Evolutionary conservation across 2,329 filamentous ascomycete genomes (phyloP).

Genomic region (Penicillium janthinellum): DNA sequence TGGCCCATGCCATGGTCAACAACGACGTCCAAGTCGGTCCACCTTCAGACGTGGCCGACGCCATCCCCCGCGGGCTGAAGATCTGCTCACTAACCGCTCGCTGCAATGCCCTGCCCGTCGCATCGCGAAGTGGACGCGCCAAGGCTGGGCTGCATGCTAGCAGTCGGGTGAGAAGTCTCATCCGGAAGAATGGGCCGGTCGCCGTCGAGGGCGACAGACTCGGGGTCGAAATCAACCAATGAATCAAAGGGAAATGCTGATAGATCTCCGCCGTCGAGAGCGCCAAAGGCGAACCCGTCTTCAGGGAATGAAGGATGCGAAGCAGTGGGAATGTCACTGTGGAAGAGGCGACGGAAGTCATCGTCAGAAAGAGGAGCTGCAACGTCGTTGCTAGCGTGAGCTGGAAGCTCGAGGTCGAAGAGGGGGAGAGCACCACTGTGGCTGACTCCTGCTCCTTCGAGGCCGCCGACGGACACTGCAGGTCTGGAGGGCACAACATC

Average conservation of each 20-base stretch:
- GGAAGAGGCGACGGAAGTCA: slow-evolving; percentile 63
- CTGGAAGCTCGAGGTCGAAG: slow-evolving; percentile 50
- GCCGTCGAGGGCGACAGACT: slow-evolving; percentile 48
- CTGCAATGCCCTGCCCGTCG: slow-evolving; percentile 57
- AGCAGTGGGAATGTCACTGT: slow-evolving; percentile 68
- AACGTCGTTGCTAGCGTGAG: slow-evolving; percentile 56
- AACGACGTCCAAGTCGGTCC: slow-evolving; percentile 48
- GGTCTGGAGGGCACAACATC: slow-evolving; percentile 92
- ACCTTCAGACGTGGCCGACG: slow-evolving; percentile 35
- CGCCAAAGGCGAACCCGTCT: slow-evolving; percentile 73
- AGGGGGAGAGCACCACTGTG: slow-evolving; percentile 40
- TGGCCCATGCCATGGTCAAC: slow-evolving; percentile 50
- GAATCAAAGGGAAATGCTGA: slow-evolving; percentile 56
- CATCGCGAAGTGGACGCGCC: slow-evolving; percentile 57
- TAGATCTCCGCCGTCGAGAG: slow-evolving; percentile 56
- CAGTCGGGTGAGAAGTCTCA: slow-evolving; percentile 53
- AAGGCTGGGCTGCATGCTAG: slow-evolving; percentile 56
- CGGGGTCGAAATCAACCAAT: slow-evolving; percentile 58
- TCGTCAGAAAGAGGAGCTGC: slow-evolving; percentile 68
- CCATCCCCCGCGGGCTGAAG: slow-evolving; percentile 35
- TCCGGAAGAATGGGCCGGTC: slow-evolving; percentile 52
- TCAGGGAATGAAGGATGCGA: slow-evolving; percentile 76
- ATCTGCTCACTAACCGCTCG: slow-evolving; percentile 48
- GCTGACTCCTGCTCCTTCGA: slow-evolving; percentile 49
- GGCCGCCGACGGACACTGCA: slow-evolving; percentile 95